phyloP scores from a whole-genome alignment of 73 alveolate species.

The Paramecium sonneborni region DNA sequence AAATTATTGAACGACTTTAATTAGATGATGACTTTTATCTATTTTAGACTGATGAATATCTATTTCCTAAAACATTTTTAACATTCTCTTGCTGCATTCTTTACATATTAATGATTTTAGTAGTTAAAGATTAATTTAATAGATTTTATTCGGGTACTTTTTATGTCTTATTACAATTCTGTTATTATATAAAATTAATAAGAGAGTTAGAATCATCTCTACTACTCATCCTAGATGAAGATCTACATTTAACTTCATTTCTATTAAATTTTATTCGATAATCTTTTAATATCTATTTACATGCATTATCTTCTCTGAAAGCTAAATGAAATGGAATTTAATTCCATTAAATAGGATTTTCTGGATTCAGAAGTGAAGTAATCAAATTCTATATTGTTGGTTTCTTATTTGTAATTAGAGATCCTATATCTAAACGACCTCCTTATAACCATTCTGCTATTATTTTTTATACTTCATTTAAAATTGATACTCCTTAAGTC shows the following conservation, averaged over 20 bases:
- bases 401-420: background rate
- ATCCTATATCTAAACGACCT: conserved; percentile 9
- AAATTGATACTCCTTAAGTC: conserved; percentile 17
- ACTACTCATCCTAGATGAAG: conserved; percentile 35
- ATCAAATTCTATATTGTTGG: conserved; percentile 5
- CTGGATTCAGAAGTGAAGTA: conserved; percentile 1
- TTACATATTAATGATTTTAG: conserved; percentile 23
- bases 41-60: background rate
- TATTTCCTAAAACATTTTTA: background rate
- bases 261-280: background rate
- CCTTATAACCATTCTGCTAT: conserved; percentile 26
- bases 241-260: background rate
- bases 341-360: conserved; percentile 40
- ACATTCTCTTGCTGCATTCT: conserved; percentile 35
- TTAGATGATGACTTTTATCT: background rate
- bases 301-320: conserved; percentile 25
- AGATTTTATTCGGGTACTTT: background rate
- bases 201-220: background rate
- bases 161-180: background rate
- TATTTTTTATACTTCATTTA: background rate
- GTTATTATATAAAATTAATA: background rate
- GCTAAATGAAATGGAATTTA: conserved; percentile 38
- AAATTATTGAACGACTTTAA: background rate
- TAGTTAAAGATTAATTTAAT: background rate
- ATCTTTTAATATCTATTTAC: background rate